These are phyloP conservation scores for Blastocystis sp. DNA, from an alignment of 352 stramenopile species.

Conservation along the genomic window DNA sequence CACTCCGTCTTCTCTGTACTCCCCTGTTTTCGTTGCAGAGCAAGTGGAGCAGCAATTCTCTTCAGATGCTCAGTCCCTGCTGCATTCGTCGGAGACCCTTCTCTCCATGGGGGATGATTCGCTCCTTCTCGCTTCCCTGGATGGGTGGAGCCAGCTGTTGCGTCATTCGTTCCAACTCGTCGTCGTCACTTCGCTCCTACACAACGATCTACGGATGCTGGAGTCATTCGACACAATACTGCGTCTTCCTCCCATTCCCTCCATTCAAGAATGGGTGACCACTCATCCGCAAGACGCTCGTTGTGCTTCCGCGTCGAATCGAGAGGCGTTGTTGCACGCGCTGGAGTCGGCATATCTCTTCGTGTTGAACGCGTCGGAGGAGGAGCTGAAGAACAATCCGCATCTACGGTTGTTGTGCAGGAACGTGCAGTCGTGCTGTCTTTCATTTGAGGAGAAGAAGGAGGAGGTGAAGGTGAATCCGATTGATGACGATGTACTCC, in stretches of 20 bases:
- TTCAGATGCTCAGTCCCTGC: neutral
- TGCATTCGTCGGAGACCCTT: neutral
- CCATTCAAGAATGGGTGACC: neutral
- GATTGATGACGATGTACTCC: neutral
- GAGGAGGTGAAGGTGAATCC: neutral
- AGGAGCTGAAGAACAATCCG: neutral
- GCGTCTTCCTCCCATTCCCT: neutral
- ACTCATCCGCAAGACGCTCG: neutral
- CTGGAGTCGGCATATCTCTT: neutral
- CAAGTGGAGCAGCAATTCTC: no score
- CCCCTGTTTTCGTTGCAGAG: no score
- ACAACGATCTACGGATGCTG: neutral
- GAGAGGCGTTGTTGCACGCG: neutral
- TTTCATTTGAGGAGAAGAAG: neutral
- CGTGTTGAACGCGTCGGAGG: neutral
- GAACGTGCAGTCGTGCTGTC: neutral
- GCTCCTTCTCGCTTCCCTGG: conserved; percentile 28
- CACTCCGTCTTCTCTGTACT: no score
- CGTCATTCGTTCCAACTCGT: conserved; percentile 1
- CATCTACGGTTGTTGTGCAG: neutral
- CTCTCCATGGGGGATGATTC: neutral
- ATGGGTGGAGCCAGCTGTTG: neutral
- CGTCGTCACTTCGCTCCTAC: neutral
- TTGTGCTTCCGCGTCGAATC: neutral
- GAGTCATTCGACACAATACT: conserved; percentile 5